Evolutionary conservation across 805 yeast species (phyloP), one percentile per base, ranked within the genome.

Genomic region (Yamadazyma laniorum): DNA sequence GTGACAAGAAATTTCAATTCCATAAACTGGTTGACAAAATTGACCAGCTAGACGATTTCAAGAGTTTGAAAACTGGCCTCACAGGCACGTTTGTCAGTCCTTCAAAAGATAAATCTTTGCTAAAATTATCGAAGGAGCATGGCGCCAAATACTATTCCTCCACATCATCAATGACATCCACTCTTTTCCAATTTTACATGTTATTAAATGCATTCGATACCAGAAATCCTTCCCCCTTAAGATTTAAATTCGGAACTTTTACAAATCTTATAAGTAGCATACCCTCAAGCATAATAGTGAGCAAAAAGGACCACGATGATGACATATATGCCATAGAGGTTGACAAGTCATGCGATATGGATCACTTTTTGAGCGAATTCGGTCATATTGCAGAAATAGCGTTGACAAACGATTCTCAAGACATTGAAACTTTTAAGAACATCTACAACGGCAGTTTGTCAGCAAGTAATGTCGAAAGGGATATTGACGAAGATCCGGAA

Each of bases 141-240:
- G 50, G 48, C 29, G 66, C 50, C 55, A 58, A 53, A 39, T 91
- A 71, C 54, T 77, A 75, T 41, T 85, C 95, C 2, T 88, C 96
- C 1, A 89, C 98, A 0, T 85, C 95, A 14, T 85, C 96, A 1
- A 75, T 91, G 85, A 90, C 98, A 0, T 71, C 81, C 1, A 61
- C 81, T 1, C 68, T 91, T 31, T 69, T 80, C 3, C 95, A 89
- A 34, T 65, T 91, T 42, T 96, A 93, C 60, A 71, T 70, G 42
- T 62, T 86, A 7, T 54, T 93, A 27, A 79, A 82, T 49, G 69
- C 65, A 40, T 67, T 64, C 44, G 35, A 48, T 16, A 43, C 48
- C 2, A 31, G 32, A 6, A 37, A 50, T 1, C 44, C 43, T 11
- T 6, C 22, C 13, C 19, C 27, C 4, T 37, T 48, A 9, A 48